phyloP scores from a whole-genome alignment of 164 flowering plant genomes.

The Aristolochia contorta region DNA sequence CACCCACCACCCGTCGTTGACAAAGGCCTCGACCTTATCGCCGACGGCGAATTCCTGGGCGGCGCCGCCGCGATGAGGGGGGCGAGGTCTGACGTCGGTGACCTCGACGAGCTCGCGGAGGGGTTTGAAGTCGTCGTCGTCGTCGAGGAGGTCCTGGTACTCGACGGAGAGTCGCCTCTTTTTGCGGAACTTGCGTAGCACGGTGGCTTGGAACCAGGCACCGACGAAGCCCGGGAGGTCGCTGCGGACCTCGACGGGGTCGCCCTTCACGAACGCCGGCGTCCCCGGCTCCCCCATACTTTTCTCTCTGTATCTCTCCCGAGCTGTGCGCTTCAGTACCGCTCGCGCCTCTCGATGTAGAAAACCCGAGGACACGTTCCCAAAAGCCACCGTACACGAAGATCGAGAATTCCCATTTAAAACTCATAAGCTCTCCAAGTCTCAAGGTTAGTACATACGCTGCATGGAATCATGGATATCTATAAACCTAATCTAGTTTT shows the following conservation, averaged over 20 bases:
- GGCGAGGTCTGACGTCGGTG: constrained; percentile 49
- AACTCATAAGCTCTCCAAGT: too few species aligned
- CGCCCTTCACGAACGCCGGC: constrained; percentile 26
- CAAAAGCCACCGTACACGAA: too few species aligned
- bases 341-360: not conserved
- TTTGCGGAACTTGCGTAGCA: constrained; percentile 22
- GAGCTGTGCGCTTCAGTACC: too few species aligned
- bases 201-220: constrained; percentile 56
- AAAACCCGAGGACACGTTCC: too few species aligned
- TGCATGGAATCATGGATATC: too few species aligned
- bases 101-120: constrained; percentile 46
- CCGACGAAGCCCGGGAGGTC: constrained; percentile 73
- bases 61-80: constrained; percentile 28
- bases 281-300: too few species aligned
- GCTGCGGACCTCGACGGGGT: constrained; percentile 51
- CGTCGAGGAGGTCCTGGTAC: constrained; percentile 44
- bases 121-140: constrained; percentile 39
- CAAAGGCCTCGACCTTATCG: constrained; percentile 72
- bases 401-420: too few species aligned
- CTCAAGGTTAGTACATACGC: too few species aligned
- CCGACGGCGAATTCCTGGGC: constrained; percentile 21
- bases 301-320: too few species aligned
- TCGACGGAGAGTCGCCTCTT: constrained; percentile 36
- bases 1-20: constrained; percentile 86
- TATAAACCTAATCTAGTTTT: too few species aligned